Evolutionary conservation across 306 rosid genomes (phyloP).

Genomic region (Vigna nakashimae): DNA sequence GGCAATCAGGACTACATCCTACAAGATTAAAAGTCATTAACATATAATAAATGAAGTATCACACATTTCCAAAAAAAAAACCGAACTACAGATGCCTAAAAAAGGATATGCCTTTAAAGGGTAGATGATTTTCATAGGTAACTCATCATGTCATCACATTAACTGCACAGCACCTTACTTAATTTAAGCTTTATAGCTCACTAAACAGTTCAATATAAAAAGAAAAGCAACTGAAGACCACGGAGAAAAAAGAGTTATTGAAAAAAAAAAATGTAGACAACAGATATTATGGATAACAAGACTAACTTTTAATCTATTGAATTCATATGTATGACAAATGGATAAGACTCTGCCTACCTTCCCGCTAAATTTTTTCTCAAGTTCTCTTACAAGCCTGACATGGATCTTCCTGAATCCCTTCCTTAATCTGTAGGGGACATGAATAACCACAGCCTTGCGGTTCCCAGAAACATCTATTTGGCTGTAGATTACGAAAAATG

Average conservation of each 20-base stretch:
- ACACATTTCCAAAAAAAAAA: background rate
- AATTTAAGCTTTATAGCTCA: background rate
- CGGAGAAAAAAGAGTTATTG: background rate
- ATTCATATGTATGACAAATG: background rate
- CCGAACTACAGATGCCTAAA: background rate
- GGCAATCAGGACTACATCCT: slow-evolving; percentile 85
- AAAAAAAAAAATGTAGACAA: background rate
- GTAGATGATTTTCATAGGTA: background rate
- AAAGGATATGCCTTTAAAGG: background rate
- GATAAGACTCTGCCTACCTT: slow-evolving; percentile 55
- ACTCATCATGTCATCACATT: background rate
- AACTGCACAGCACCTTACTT: background rate
- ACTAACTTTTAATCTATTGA: background rate
- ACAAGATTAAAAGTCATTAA: background rate
- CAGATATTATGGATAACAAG: background rate
- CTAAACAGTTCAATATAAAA: background rate
- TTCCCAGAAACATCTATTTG: slow-evolving; percentile 77
- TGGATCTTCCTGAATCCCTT: slow-evolving; percentile 84
- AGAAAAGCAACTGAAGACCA: background rate
- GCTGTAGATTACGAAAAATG: slow-evolving; percentile 49
- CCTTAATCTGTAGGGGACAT: slow-evolving; percentile 79
- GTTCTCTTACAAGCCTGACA: slow-evolving; percentile 86
- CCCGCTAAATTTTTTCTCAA: slow-evolving; percentile 91
- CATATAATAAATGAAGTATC: background rate
- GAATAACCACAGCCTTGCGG: slow-evolving; percentile 83